Evolutionary conservation across 805 yeast species (phyloP), one percentile per base, ranked within the genome.

Genomic region (Candida mattraensis): DNA sequence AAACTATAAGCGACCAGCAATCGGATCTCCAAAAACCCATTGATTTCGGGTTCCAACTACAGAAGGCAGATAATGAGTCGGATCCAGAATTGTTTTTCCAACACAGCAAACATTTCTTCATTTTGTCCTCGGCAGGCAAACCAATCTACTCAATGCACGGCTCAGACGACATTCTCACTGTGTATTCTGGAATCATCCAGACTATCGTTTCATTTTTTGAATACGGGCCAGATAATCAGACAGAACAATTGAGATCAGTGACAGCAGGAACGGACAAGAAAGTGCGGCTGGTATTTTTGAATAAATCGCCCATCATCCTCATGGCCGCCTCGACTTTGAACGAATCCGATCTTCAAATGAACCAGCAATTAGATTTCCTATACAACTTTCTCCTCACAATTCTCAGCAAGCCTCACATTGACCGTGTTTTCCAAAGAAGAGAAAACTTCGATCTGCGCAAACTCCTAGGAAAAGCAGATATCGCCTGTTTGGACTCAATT

Each of bases 101-200:
- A 3, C 55, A 58, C 18, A 61, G 60, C 28, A 87, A 87, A 56
- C 94, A 87, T 41, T 85, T 83, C 52, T 83, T 86, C 48, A 75
- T 88, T 3, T 64, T 88, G 7, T 84, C 95, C 0, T 65, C 80
- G 2, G 95, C 96, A 1, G 96, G 96, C 0, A 88, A 88, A 55
- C 95, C 95, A 2, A 81, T 88, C 5, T 88, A 83, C 58, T 76
- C 94, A 2, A 67, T 81, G 69, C 76, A 80, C 54, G 94, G 93
- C 2, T 64, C 77, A 2, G 89, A 85, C 35, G 80, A 78, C 23
- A 59, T 78, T 11, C 67, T 83, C 2, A 62, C 84, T 28, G 82
- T 87, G 0, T 82, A 83, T 50, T 77, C 83, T 65, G 96, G 95
- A 1, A 67, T 88, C 2, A 72, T 88, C 3, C 89, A 88, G 46